These are phyloP conservation scores for Xylaria sp. DNA, from an alignment of 2,329 filamentous ascomycete species.

Conservation along the genomic window DNA sequence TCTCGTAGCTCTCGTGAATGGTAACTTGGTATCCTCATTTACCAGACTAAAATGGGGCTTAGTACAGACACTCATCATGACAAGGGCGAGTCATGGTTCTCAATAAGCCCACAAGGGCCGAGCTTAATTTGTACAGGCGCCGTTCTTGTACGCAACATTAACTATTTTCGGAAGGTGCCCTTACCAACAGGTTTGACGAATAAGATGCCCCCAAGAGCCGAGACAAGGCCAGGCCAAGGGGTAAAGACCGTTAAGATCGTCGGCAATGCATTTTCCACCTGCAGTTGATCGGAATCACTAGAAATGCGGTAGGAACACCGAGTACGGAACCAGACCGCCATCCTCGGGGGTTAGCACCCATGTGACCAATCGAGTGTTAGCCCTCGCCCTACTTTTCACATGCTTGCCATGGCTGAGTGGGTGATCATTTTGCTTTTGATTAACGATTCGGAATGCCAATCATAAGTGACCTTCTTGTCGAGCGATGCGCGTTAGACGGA, in stretches of 20 bases:
- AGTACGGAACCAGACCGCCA: conserved; percentile 22
- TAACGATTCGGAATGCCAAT: neutral
- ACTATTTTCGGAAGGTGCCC: conserved; percentile 27
- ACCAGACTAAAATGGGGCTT: neutral
- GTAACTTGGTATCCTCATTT: neutral
- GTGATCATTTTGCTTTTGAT: neutral
- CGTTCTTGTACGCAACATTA: neutral
- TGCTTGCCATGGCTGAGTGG: neutral
- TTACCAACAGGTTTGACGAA: conserved; percentile 6
- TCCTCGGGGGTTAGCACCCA: neutral
- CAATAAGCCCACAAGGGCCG: neutral
- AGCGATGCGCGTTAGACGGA: too few relatives aligned
- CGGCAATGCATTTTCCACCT: neutral
- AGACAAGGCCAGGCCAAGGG: neutral
- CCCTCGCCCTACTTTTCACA: neutral
- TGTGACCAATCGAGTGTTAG: neutral
- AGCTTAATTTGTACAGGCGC: neutral
- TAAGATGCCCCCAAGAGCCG: conserved; percentile 2
- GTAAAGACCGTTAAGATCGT: conserved; percentile 1
- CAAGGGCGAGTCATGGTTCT: neutral
- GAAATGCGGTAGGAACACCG: neutral
- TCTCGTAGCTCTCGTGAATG: neutral
- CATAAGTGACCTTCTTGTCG: conserved; percentile 4
- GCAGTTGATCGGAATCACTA: neutral
- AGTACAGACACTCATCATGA: neutral